phyloP scores from a whole-genome alignment of 108 stramenopile genomes.

The Discostella stelligeroides region DNA sequence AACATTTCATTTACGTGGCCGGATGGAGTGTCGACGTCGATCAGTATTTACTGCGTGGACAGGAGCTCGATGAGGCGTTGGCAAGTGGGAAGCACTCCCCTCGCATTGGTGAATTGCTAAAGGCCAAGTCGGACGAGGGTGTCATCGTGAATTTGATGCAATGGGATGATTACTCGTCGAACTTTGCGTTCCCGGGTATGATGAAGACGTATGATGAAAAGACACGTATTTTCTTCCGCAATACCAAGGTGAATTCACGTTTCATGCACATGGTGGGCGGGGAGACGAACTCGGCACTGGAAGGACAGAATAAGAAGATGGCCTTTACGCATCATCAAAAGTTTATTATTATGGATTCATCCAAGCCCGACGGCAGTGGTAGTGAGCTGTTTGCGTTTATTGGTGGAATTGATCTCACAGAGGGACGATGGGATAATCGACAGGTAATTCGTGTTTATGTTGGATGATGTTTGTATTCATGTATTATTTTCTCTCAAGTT shows the following conservation, averaged over 20 bases:
- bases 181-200: constrained; percentile 42
- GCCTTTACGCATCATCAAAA: constrained; percentile 58
- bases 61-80: constrained; percentile 21
- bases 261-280: constrained; percentile 47
- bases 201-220: constrained; percentile 49
- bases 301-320: constrained; percentile 39
- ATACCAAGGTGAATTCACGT: constrained; percentile 36
- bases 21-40: constrained; percentile 53
- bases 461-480: neutral
- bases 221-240: constrained; percentile 33
- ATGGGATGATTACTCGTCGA: constrained; percentile 56
- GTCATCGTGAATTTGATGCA: constrained; percentile 53
- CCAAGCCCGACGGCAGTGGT: constrained; percentile 29
- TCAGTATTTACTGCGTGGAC: constrained; percentile 48
- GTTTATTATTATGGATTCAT: constrained; percentile 49
- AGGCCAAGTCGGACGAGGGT: constrained; percentile 48
- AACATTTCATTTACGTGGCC: constrained; percentile 48
- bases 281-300: constrained; percentile 28
- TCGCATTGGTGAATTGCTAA: constrained; percentile 46
- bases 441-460: constrained; percentile 22
- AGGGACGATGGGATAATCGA: constrained; percentile 66
- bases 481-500: neutral
- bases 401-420: constrained; percentile 71
- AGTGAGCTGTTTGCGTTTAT: constrained; percentile 56
- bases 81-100: constrained; percentile 34